Conservation (phyloP, 73 alveolate genomes). For the Paramecium tetraurelia region DNA sequence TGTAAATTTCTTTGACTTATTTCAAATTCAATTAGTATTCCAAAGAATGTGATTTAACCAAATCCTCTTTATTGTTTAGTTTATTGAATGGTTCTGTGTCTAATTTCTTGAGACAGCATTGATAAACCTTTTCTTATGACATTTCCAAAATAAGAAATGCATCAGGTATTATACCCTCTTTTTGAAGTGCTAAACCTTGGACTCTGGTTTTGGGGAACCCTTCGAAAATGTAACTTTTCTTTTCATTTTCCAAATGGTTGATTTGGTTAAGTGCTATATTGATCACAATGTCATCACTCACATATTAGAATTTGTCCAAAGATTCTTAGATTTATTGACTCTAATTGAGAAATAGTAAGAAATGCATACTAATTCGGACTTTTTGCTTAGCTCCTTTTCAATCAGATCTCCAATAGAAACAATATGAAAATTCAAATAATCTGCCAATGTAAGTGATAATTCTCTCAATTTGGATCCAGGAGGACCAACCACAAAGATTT, state of each 20-base stretch:
- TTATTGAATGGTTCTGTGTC: conserved; percentile 24
- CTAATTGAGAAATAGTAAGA: conserved; percentile 52
- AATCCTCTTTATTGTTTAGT: conserved; percentile 10
- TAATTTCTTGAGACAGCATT: conserved; percentile 25
- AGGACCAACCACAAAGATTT: conserved; percentile 91
- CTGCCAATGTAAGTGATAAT: conserved; percentile 79
- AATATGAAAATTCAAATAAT: conserved; percentile 71
- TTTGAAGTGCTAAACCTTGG: conserved; percentile 92
- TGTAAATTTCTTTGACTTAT: conserved; percentile 83
- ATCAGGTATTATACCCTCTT: conserved; percentile 94
- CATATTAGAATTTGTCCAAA: conserved; percentile 59
- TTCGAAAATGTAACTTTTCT: conserved; percentile 84
- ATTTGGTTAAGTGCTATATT: conserved; percentile 79
- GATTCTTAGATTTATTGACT: conserved; percentile 55
- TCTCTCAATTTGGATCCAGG: conserved; percentile 88
- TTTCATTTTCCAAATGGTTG: conserved; percentile 84
- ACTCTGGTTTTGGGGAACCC: conserved; percentile 96
- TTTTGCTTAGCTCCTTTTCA: conserved; percentile 82
- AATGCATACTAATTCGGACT: conserved; percentile 68
- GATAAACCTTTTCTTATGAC: conserved; percentile 18
- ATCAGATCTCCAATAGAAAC: conserved; percentile 82
- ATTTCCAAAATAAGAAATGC: conserved; percentile 78
- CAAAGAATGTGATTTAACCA: conserved; percentile 10
- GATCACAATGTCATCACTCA: conserved; percentile 87
- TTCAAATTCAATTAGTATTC: conserved; percentile 77